These are phyloP conservation scores for Amniculicola lignicola DNA, from an alignment of 495 filamentous ascomycete species.

Conservation along the genomic window DNA sequence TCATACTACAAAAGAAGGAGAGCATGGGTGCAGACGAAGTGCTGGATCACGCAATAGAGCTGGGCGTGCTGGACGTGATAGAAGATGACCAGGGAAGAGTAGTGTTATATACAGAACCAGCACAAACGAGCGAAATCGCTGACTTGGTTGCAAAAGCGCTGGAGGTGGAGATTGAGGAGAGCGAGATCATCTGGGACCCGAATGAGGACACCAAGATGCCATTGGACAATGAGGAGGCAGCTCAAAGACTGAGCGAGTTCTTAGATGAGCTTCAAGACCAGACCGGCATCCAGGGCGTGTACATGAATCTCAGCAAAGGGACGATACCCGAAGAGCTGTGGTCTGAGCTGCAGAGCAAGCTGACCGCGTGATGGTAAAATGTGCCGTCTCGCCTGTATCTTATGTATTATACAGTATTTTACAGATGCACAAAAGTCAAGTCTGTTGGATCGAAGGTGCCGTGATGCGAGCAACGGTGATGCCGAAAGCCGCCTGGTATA, in stretches of 20 bases:
- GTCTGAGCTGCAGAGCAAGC: slow-evolving; percentile 35
- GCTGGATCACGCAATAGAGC: slow-evolving; percentile 81
- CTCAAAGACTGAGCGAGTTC: slow-evolving; percentile 52
- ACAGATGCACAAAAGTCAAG: too few relatives aligned
- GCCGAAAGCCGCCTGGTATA: too few relatives aligned
- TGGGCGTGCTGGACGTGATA: slow-evolving; percentile 77
- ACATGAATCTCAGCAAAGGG: slow-evolving; percentile 35
- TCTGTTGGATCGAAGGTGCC: too few relatives aligned
- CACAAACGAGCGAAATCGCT: slow-evolving; percentile 61
- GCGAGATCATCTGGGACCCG: slow-evolving; percentile 81
- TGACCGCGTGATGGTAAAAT: slow-evolving; percentile 26
- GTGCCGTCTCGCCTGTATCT: slow-evolving; percentile 1
- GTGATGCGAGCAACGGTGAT: too few relatives aligned
- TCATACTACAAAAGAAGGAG: slow-evolving; percentile 64
- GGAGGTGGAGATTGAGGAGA: slow-evolving; percentile 61
- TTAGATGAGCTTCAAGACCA: slow-evolving; percentile 50
- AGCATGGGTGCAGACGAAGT: slow-evolving; percentile 65
- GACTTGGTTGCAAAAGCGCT: slow-evolving; percentile 57
- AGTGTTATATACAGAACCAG: slow-evolving; percentile 71
- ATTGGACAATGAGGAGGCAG: slow-evolving; percentile 45
- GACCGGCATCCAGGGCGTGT: slow-evolving; percentile 40
- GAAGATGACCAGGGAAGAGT: slow-evolving; percentile 67
- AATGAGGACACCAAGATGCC: slow-evolving; percentile 72
- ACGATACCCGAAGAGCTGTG: slow-evolving; percentile 29
- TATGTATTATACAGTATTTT: slow-evolving; percentile 18